phyloP scores from a whole-genome alignment of 768 basidiomycete genomes.

The Tylopilus rubrobrunneus region DNA sequence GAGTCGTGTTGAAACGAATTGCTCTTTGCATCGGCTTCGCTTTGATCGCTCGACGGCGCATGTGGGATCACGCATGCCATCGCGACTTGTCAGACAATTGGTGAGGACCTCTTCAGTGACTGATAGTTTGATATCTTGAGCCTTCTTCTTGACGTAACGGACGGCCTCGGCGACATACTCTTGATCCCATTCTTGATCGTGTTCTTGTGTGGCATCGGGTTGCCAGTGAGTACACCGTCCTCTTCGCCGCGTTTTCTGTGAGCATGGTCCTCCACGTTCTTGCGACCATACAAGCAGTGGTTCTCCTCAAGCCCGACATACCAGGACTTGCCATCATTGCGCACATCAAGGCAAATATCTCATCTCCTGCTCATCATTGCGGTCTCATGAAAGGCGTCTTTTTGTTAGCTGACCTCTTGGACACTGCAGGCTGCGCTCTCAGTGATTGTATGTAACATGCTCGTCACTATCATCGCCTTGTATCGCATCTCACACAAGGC shows the following conservation, averaged over 20 bases:
- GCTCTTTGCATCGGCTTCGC: no score
- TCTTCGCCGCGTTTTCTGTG: neutral
- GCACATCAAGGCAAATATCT: constrained; percentile 3
- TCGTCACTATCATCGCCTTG: neutral
- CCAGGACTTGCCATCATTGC: neutral
- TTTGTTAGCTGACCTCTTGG: no score
- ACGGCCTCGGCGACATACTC: neutral
- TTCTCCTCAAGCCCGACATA: neutral
- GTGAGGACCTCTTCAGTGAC: no score
- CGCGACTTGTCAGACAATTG: no score
- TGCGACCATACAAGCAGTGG: neutral
- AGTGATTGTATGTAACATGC: neutral
- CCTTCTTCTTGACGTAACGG: neutral
- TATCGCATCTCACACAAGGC: neutral
- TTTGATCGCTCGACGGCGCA: no score
- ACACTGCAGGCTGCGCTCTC: neutral
- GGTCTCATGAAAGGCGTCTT: neutral
- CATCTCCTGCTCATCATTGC: neutral
- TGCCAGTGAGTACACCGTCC: no score
- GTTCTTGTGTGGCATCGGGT: neutral
- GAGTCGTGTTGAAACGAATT: no score
- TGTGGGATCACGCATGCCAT: no score
- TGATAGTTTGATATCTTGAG: no score
- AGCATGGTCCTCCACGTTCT: neutral
- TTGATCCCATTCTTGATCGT: neutral